Evolutionary conservation across 345 rosid genomes (phyloP), one percentile per base, ranked within the genome.

Genomic region (Salix caprea): DNA sequence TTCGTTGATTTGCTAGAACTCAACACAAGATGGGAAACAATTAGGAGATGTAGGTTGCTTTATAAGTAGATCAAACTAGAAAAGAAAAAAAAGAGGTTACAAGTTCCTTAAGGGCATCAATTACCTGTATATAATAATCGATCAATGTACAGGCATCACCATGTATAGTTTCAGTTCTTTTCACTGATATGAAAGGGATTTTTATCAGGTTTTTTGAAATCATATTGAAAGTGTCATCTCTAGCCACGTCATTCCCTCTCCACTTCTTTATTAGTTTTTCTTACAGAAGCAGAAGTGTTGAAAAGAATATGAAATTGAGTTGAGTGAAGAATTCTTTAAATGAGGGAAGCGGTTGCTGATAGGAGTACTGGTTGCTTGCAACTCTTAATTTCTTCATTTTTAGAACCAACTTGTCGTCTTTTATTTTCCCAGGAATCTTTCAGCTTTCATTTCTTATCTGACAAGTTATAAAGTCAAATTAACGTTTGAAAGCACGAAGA

Each of bases 91-190:
- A 65, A 28, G 82, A 86, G 83, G 91, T 81, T 84, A 82, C 76
- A 79, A 69, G 79, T 87, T 83, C 60, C 91, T 89, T 89, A 28
- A 52, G 84, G 87, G 89, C 73, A 82, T 79, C 71, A 83, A 78
- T 84, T 68, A 79, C 48, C n/a, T 48, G 21, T 48, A 30, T 40
- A 48, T 30, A 37, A 36, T 56, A 65, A 66, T 72, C 54, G 54
- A 2, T 48, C 16, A 48, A 48, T 14, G 16, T 48, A 48, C 19
- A 48, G 5, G 6, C 15, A 48, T 48, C 54, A 48, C 21, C 21
- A 15, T 48, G 4, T 48, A 48, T 15, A 48, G 2, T 48, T 48
- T 48, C n/a, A 16, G 8, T 50, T 50, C 56, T 50, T 50, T 50
- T 14, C 56, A 50, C 16, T 50, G 7, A 50, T 50, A 16, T 50